Conservation (phyloP, 495 filamentous ascomycete genomes). For the Aspergillus nidulans region DNA sequence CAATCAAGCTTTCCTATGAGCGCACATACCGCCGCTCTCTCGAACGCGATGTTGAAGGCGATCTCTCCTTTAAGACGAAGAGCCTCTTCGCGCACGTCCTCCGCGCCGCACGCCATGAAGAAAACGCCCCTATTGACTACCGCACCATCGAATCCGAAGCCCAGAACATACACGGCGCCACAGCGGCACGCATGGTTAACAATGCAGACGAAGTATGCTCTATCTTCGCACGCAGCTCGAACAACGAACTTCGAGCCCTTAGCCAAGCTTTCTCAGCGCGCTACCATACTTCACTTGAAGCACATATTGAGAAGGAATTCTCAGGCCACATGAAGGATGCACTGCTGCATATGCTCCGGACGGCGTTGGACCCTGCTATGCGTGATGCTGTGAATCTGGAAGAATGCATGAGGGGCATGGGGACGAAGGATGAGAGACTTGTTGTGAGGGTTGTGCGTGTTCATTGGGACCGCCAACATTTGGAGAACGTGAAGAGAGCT, state of each 20-base stretch:
- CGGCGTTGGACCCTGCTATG: conserved; percentile 72
- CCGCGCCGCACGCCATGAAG: conserved; percentile 66
- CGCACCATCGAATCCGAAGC: conserved; percentile 69
- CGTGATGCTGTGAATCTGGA: conserved; percentile 77
- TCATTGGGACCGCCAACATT: conserved; percentile 73
- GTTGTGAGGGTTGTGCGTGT: conserved; percentile 64
- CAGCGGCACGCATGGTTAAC: conserved; percentile 64
- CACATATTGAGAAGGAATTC: conserved; percentile 74
- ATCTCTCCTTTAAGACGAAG: conserved; percentile 81
- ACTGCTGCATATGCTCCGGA: conserved; percentile 70
- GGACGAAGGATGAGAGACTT: conserved; percentile 82
- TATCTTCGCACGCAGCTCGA: conserved; percentile 66
- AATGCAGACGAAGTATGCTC: conserved; percentile 72
- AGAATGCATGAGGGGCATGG: conserved; percentile 77
- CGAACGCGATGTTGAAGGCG: conserved; percentile 63
- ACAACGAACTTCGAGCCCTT: conserved; percentile 79
- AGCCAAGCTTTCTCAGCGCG: conserved; percentile 61
- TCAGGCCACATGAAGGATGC: conserved; percentile 89
- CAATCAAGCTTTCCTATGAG: conserved; percentile 75
- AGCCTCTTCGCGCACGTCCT: conserved; percentile 75
- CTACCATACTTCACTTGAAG: conserved; percentile 62
- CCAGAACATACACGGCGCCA: conserved; percentile 65
- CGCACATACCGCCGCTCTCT: conserved; percentile 56
- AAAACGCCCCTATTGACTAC: conserved; percentile 63
- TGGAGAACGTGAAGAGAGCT: conserved; percentile 68